phyloP scores from a whole-genome alignment of 768 basidiomycete species.

The Coprinellus micaceus region DNA sequence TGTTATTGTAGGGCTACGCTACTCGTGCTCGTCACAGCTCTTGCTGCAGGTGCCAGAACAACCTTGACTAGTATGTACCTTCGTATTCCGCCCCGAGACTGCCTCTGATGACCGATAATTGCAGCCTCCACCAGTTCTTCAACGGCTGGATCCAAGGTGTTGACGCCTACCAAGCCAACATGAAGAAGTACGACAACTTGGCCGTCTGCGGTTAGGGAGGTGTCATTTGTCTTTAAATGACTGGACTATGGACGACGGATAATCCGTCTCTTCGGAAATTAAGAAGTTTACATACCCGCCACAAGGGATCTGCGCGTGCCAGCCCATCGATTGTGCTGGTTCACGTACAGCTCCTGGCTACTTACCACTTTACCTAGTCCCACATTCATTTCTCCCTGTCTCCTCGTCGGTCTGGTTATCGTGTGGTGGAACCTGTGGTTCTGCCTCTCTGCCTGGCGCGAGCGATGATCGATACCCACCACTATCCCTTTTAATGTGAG shows the following conservation, averaged over 20 bases:
- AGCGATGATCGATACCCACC: neutral
- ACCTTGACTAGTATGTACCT: conserved; percentile 74
- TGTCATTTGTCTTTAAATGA: too few relatives aligned
- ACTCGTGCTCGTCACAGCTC: conserved; percentile 49
- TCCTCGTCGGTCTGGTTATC: neutral
- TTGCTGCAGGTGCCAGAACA: conserved; percentile 77
- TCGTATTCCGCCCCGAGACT: neutral
- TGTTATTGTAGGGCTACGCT: conserved; percentile 40
- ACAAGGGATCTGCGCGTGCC: neutral
- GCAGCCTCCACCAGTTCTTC: conserved; percentile 62
- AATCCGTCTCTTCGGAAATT: too few relatives aligned
- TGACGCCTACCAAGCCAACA: conserved; percentile 42
- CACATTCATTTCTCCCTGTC: neutral
- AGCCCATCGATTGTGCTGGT: neutral
- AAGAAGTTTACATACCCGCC: neutral
- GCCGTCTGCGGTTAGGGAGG: conserved; percentile 29
- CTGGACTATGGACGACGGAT: too few relatives aligned
- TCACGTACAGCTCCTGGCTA: neutral
- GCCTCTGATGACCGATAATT: conserved; percentile 7
- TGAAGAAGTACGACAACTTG: conserved; percentile 69
- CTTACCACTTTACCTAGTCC: neutral
- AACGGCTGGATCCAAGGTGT: conserved; percentile 70
- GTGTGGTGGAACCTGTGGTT: neutral
- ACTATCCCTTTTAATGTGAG: neutral
- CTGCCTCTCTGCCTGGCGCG: neutral